Evolutionary conservation across 2,329 filamentous ascomycete species (phyloP), one percentile per base, ranked within the genome.

Genomic region (Trichoderma aggressivum): DNA sequence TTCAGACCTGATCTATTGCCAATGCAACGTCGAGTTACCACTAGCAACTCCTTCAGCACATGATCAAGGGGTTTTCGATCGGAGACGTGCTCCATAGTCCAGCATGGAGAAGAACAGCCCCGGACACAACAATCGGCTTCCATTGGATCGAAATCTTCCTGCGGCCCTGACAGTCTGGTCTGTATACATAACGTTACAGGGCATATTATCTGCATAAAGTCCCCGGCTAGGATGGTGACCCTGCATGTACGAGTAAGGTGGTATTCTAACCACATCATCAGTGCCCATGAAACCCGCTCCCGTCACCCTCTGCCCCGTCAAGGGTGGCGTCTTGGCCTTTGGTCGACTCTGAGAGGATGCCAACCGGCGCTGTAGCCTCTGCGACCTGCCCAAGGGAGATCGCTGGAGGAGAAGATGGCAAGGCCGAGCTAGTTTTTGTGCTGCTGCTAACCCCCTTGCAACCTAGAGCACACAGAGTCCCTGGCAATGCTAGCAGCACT

Each of bases 171-270:
- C 26, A 11, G n/a, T 34, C 24, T 34, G 16, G 26, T 18, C 28
- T 21, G 65, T 47, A 59, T 32, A 60, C 26, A 60, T 56, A 36
- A 56, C 50, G 32, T 66, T 68, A 59, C 36, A 47, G 65, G 65
- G 47, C 62, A 60, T 32, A n/a, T 66, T 58, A 18, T 43, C 63
- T 66, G 63, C 50, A 66, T 58, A 66, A 32, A 58, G 21, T 18
- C 14, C 63, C 63, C 32, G 18, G 53, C 30, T 24, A 58, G 50
- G 50, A 66, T 58, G 50, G 24, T n/a, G 21, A 55, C 18, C 63
- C 32, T 58, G 63, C 24, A 43, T 66, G 63, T 56, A 34, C 58
- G 26, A 16, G 61, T 56, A 58, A 53, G 47, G 47, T 53, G 47
- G 50, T 12, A 58, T 28, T 50, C 14, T 28, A 14, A 14, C 26